Base-by-base conservation (phyloP, 129 eudicot genomes). In the Centaurea solstitialis region DNA sequence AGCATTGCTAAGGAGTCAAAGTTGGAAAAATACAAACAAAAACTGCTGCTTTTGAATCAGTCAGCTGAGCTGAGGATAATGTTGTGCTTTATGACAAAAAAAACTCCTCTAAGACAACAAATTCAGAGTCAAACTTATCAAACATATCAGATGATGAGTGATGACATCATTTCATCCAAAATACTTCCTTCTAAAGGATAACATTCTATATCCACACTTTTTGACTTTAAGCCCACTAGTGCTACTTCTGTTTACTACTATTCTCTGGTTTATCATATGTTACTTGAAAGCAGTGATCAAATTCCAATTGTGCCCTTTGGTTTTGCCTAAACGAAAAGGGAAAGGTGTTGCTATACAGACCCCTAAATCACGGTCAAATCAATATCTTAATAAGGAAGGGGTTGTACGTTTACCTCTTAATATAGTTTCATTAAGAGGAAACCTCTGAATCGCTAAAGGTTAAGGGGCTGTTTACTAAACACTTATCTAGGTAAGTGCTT, bases 21-120 rank as follows among this genome's bases (percentile, higher is more conserved):
- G 57, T 79, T 79, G 76, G 82, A 79, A 47, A 79, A n/a, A 47
- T 9, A 53, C 69, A 79, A 79, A 79, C 82, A 79, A 79, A 69
- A 69, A 18, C 68, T 78, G 76, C 80, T 79, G 76, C 82, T 69
- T 79, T 78, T 79, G 82, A 79, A 79, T 50, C 69, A 69, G 82
- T 79, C 82, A 47, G 53, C 33, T 33, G 69, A 47, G 69, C 33
- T 50, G 38, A 79, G 35, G 82, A 79, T 69, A 79, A 69, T 45
- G 69, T 69, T 47, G 75, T 68, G 17, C 76, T 79, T 79, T 57
- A 68, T 41, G 80, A 76, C 80, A 62, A 76, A 74, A 76, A 75
- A 18, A 75, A 4, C 23, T 37, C 39, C 11, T 76, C 59, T 77
- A 77, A 77, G 66, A 37, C 73, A 66, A 77, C 81, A 66, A 65